Evolutionary conservation across 2,329 filamentous ascomycete genomes (phyloP), one percentile per base, ranked within the genome.

Genomic region (Talaromyces sp.): DNA sequence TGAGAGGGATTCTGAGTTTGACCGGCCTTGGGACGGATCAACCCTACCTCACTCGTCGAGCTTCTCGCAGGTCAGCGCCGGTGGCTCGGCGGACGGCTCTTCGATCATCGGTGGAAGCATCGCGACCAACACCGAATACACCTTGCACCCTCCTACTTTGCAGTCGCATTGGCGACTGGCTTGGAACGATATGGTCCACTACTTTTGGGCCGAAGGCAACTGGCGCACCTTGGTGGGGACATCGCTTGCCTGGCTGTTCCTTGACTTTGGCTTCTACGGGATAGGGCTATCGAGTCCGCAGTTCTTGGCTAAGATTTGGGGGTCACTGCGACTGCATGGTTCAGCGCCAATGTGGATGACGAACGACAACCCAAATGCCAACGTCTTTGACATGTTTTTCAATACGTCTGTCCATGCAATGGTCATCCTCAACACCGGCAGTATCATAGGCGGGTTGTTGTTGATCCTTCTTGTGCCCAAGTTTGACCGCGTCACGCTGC

Each of bases 241-340:
- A 1, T 75, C 80, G 0, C 69, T 79, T 27, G 77, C 79, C 21
- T 85, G 82, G 82, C 78, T 83, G 35, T 76, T 83, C 5, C 74
- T 85, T 11, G 83, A 85, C 59, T 77, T 85, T n/a, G 80, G 80
- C 14, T 85, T 84, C 63, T 84, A 84, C 62, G 83, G 82, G 2
- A 80, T 84, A 59, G 79, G 79, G 3, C 73, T 84, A 5, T 76
- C 75, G 0, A 75, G 69, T 29, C 75, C 75, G 2, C 74, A 77
- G 55, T 76, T 75, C 54, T 66, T 78, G 9, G 73, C 74, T 3
- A 77, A 75, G 58, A 76, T 74, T 0, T 77, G 74, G 75, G 73
- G 73, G 1, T 64, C 65, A 0, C 63, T 77, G 24, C 61, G 72
- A 24, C 63, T 77, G 54, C 32, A 59, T 3, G 56, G 64, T 31